Conservation (phyloP, 2,329 filamentous ascomycete species). For the Aspergillus terreus region DNA sequence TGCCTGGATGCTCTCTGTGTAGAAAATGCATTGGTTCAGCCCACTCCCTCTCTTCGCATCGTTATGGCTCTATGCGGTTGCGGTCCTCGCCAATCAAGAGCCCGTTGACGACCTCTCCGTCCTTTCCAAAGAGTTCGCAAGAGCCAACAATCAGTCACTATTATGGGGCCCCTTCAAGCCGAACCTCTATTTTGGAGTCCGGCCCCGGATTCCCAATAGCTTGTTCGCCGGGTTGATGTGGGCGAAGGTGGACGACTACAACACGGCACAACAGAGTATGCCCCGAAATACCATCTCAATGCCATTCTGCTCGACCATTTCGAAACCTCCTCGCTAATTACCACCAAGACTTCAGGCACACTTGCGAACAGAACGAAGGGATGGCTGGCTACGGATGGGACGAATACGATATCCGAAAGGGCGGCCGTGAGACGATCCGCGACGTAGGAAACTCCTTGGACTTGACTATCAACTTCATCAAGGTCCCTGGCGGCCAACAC, state of each 20-base stretch:
- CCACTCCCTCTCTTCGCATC: conserved; percentile 21
- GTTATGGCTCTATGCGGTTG: conserved; percentile 26
- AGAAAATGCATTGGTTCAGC: conserved; percentile 31
- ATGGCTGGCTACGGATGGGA: conserved; percentile 98
- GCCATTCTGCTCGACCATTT: background rate
- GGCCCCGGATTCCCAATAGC: conserved; percentile 76
- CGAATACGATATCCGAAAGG: conserved; percentile 84
- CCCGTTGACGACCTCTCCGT: conserved; percentile 30
- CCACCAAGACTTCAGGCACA: conserved; percentile 74
- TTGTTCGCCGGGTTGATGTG: conserved; percentile 82
- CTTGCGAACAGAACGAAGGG: conserved; percentile 90
- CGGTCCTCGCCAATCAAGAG: conserved; percentile 24
- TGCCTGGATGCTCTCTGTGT: conserved; percentile 15
- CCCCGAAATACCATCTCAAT: conserved; percentile 11
- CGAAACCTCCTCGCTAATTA: conserved; percentile 15
- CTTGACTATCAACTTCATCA: conserved; percentile 89
- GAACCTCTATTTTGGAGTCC: conserved; percentile 89
- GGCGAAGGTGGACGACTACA: conserved; percentile 77
- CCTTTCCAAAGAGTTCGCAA: conserved; percentile 38
- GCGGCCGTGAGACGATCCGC: conserved; percentile 85
- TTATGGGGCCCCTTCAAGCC: conserved; percentile 95
- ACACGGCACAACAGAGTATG: conserved; percentile 71
- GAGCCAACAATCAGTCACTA: conserved; percentile 71
- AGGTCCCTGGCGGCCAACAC: conserved; percentile 77
- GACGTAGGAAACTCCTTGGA: conserved; percentile 85